phyloP scores from a whole-genome alignment of 441 rosid species.

The Metrosideros polymorpha region DNA sequence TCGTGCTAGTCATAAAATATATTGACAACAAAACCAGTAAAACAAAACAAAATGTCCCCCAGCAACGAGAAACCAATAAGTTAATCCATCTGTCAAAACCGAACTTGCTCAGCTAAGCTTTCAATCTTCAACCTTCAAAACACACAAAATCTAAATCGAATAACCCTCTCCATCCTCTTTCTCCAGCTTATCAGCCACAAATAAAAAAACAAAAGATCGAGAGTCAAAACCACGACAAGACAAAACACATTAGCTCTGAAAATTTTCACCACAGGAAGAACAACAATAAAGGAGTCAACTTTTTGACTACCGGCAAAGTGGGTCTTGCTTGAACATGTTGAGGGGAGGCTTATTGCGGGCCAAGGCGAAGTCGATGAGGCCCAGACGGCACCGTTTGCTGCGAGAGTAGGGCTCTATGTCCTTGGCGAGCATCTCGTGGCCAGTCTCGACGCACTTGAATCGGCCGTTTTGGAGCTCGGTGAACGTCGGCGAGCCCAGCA shows the following conservation, averaged over 20 bases:
- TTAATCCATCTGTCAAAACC: not conserved
- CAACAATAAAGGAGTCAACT: not conserved
- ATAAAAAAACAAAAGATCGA: not conserved
- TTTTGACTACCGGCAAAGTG: constrained; percentile 45
- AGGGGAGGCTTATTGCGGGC: constrained; percentile 65
- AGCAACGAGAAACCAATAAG: not conserved
- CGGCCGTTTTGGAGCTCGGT: constrained; percentile 61
- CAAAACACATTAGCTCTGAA: not conserved
- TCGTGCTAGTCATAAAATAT: not conserved
- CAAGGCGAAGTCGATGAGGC: constrained; percentile 73
- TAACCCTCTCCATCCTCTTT: not conserved
- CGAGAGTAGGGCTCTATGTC: constrained; percentile 62
- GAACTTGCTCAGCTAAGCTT: not conserved
- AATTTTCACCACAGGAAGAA: not conserved
- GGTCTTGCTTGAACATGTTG: constrained; percentile 83
- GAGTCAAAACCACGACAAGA: not conserved
- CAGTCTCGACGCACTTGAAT: constrained; percentile 81
- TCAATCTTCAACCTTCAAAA: not conserved
- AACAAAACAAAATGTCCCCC: not conserved
- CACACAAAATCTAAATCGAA: not conserved
- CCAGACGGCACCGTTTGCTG: constrained; percentile 84
- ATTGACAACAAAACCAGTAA: not conserved
- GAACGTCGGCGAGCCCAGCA: constrained; percentile 63
- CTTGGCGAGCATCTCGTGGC: constrained; percentile 70
- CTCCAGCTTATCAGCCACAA: not conserved